phyloP scores from a whole-genome alignment of 139 green algal genomes.

The Ulvella scutata region DNA sequence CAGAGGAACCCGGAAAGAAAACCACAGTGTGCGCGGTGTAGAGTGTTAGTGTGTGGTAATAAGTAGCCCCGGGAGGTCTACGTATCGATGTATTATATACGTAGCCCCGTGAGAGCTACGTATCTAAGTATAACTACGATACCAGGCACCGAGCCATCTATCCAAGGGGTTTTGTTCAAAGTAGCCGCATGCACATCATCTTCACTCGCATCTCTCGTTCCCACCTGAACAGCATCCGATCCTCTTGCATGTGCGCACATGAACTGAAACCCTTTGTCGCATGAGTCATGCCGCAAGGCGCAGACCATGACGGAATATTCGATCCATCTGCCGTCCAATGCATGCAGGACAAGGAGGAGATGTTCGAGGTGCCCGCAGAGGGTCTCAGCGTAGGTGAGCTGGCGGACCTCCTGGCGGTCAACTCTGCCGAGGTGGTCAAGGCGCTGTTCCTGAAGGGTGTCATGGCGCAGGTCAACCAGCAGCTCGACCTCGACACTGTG shows the following conservation, averaged over 20 bases:
- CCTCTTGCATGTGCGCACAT: background rate
- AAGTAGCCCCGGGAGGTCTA: too few relatives aligned
- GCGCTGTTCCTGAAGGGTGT: constrained; percentile 95
- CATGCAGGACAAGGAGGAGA: constrained; percentile 54
- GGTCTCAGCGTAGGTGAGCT: constrained; percentile 79
- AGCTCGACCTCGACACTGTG: constrained; percentile 48
- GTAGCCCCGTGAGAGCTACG: too few relatives aligned
- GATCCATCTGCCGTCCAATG: background rate
- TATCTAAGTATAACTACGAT: too few relatives aligned
- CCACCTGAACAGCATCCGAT: background rate
- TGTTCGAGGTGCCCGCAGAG: constrained; percentile 79
- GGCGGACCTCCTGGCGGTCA: constrained; percentile 54
- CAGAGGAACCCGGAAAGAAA: too few relatives aligned
- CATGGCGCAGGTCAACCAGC: constrained; percentile 75
- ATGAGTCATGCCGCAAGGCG: background rate
- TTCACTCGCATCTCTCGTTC: background rate
- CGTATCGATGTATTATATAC: too few relatives aligned
- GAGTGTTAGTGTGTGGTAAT: too few relatives aligned
- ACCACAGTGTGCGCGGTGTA: too few relatives aligned
- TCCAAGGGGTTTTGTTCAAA: too few relatives aligned
- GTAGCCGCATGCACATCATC: background rate
- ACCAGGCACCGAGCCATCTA: too few relatives aligned
- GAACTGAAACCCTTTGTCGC: background rate
- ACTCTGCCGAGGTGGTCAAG: constrained; percentile 69
- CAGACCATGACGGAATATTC: background rate